Conservation (phyloP, 2,329 filamentous ascomycete species). For the Ascomycota sp. region DNA sequence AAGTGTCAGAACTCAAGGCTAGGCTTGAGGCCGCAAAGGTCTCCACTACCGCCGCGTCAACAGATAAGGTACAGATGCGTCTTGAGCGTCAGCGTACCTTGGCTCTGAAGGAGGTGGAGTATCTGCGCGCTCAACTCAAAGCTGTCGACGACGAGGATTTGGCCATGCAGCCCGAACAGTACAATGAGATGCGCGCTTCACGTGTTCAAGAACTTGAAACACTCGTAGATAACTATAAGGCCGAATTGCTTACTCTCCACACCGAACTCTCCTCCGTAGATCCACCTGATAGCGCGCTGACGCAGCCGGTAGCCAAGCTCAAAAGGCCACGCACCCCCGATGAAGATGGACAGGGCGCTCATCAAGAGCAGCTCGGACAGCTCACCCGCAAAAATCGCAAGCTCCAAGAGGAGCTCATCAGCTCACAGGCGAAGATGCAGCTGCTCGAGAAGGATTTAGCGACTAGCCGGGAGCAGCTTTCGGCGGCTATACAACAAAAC, state of each 20-base stretch:
- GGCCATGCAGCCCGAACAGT: slow-evolving; percentile 59
- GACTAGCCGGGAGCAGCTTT: slow-evolving; percentile 50
- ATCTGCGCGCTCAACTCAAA: slow-evolving; percentile 76
- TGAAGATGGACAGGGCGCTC: slow-evolving; percentile 34
- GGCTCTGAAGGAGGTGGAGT: slow-evolving; percentile 80
- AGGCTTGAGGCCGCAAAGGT: slow-evolving; percentile 51
- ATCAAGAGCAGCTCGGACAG: slow-evolving; percentile 54
- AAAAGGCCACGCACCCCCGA: slow-evolving; percentile 37
- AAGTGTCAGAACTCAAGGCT: slow-evolving; percentile 38
- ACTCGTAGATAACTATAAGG: slow-evolving; percentile 70
- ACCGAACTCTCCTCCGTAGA: slow-evolving; percentile 50
- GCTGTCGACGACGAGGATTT: slow-evolving; percentile 72
- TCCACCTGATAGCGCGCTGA: slow-evolving; percentile 12
- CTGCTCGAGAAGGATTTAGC: slow-evolving; percentile 55
- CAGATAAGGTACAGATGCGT: slow-evolving; percentile 48
- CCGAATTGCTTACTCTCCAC: slow-evolving; percentile 53
- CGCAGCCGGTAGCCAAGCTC: slow-evolving; percentile 22
- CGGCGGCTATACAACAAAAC: slow-evolving; percentile 38
- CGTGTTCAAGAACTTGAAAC: slow-evolving; percentile 64
- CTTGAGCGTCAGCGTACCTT: slow-evolving; percentile 64
- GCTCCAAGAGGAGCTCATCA: slow-evolving; percentile 54
- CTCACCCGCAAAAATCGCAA: slow-evolving; percentile 72
- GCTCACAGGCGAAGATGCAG: slow-evolving; percentile 44
- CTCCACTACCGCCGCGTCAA: slow-evolving; percentile 20
- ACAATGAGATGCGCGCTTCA: slow-evolving; percentile 50